phyloP scores from a whole-genome alignment of 108 stramenopile genomes.

The Nitzschia putrida region DNA sequence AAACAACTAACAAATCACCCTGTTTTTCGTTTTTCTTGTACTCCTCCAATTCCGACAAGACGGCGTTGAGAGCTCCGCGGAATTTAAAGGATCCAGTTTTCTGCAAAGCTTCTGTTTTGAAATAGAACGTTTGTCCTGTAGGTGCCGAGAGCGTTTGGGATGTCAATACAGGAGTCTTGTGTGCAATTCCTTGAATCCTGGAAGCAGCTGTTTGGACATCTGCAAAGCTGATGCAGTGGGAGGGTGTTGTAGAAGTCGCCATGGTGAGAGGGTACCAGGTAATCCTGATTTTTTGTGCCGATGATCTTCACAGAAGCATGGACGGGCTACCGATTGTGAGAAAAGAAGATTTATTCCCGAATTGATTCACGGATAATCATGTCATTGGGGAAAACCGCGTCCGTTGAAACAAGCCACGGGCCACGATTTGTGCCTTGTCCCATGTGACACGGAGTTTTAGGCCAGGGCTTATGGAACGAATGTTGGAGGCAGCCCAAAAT shows the following conservation, averaged over 20 bases:
- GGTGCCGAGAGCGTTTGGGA: constrained; percentile 11
- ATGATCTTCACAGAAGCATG: too few species aligned
- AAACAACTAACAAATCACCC: constrained; percentile 37
- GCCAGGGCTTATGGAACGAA: too few species aligned
- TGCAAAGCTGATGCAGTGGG: constrained; percentile 32
- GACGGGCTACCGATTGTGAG: too few species aligned
- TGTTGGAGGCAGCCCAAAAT: too few species aligned
- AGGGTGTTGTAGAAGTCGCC: background rate
- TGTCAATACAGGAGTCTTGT: constrained; percentile 56
- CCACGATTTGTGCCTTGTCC: too few species aligned
- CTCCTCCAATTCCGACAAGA: constrained; percentile 19
- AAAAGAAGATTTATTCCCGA: too few species aligned
- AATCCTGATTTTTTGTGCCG: too few species aligned
- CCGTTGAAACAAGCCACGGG: too few species aligned
- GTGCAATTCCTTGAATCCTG: constrained; percentile 42
- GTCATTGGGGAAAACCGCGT: too few species aligned
- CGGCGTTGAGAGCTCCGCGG: constrained; percentile 83
- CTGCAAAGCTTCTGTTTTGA: constrained; percentile 83
- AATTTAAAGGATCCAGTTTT: constrained; percentile 88
- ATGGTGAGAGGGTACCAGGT: too few species aligned
- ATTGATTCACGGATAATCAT: too few species aligned
- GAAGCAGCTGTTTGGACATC: constrained; percentile 42
- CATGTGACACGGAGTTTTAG: too few species aligned
- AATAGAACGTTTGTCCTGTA: constrained; percentile 43
- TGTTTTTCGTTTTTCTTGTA: constrained; percentile 41